phyloP scores from a whole-genome alignment of 768 basidiomycete genomes.

The Boletus vermiculosoides region DNA sequence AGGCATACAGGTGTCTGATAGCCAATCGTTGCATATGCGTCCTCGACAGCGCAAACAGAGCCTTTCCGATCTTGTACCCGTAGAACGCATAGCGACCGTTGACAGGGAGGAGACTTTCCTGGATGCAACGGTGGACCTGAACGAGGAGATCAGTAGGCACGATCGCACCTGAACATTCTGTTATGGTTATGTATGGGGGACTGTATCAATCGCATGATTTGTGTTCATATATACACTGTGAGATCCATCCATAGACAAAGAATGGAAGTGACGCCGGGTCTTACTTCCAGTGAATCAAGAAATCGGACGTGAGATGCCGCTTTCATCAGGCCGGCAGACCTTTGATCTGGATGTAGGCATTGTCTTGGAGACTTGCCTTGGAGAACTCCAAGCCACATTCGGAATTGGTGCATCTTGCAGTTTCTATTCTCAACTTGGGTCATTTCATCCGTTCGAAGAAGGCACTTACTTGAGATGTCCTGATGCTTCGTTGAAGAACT shows the following conservation, averaged over 20 bases:
- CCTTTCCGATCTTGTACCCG: slow-evolving; percentile 61
- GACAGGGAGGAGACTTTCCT: slow-evolving; percentile 58
- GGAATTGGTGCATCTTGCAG: slow-evolving; percentile 37
- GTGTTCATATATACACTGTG: slow-evolving; percentile 32
- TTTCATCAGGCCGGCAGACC: slow-evolving; percentile 35
- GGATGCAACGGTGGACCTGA: slow-evolving; percentile 64
- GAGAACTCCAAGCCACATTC: slow-evolving; percentile 42
- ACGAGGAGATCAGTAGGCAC: slow-evolving; percentile 54
- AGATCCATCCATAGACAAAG: slow-evolving; percentile 13
- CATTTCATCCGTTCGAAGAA: slow-evolving; percentile 4
- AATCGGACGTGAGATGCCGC: not conserved
- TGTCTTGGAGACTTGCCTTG: slow-evolving; percentile 39
- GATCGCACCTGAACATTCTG: slow-evolving; percentile 20
- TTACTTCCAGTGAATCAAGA: slow-evolving; percentile 9
- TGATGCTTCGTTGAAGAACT: slow-evolving; percentile 42
- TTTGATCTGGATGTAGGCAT: slow-evolving; percentile 41
- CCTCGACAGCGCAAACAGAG: slow-evolving; percentile 60
- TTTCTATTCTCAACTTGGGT: slow-evolving; percentile 13
- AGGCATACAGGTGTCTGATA: slow-evolving; percentile 27
- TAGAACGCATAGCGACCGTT: slow-evolving; percentile 60
- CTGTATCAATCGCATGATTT: slow-evolving; percentile 20
- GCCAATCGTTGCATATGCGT: slow-evolving; percentile 46
- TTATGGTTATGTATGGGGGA: slow-evolving; percentile 18
- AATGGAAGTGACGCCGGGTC: slow-evolving; percentile 23
- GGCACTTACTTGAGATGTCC: slow-evolving; percentile 37